phyloP scores from a whole-genome alignment of 257 asterid species.

The Henckelia pumila region DNA sequence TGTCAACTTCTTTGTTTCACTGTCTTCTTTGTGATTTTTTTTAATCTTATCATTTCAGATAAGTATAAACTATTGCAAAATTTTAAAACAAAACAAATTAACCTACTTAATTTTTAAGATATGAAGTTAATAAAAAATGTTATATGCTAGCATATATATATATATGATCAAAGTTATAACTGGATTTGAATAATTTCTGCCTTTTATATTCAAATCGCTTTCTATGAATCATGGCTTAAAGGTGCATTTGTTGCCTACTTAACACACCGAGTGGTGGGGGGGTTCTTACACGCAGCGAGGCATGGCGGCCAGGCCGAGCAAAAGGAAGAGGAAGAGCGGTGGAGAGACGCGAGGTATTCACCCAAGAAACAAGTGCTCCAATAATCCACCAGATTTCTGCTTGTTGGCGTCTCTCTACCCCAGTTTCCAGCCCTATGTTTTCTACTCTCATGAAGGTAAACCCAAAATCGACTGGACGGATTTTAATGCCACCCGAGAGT shows the following conservation, averaged over 20 bases:
- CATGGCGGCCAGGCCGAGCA: slow-evolving; percentile 46
- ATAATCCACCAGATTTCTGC: slow-evolving; percentile 80
- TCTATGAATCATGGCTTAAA: neutral
- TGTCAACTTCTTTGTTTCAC: no score
- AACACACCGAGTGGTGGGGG: no score
- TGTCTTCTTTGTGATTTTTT: no score
- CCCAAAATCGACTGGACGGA: slow-evolving; percentile 94
- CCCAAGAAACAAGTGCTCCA: slow-evolving; percentile 71
- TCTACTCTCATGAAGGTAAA: slow-evolving; percentile 57
- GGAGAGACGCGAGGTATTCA: slow-evolving; percentile 49
- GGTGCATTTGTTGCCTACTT: neutral
- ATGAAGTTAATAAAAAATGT: no score
- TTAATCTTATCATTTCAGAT: no score
- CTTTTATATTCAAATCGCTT: no score
- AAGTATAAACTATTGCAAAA: no score
- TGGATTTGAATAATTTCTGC: no score
- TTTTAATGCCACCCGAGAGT: slow-evolving; percentile 90
- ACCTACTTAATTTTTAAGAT: no score
- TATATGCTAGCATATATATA: no score
- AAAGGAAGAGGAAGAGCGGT: slow-evolving; percentile 69
- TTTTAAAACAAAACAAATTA: no score
- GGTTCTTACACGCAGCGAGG: neutral
- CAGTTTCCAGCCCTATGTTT: slow-evolving; percentile 60
- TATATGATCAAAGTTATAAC: no score
- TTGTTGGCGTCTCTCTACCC: slow-evolving; percentile 62